Percentiles rank a stretch among this genome's conserved stretches.
phyloP scores from a whole-genome alignment of 495 filamentous ascomycete species.

The Bryoglossum gracile region DNA sequence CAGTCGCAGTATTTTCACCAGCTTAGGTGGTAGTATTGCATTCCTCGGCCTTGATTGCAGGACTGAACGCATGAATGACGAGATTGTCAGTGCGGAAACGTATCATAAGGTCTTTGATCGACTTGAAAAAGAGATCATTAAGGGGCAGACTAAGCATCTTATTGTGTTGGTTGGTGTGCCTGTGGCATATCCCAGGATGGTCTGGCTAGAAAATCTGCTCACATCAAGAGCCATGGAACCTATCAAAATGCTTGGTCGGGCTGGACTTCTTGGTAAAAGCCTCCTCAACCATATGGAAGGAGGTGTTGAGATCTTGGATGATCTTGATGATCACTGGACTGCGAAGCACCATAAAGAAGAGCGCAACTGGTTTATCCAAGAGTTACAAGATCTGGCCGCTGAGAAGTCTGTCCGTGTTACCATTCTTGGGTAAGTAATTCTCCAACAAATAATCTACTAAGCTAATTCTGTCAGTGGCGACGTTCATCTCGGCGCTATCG shows the following conservation, averaged over 20 bases:
- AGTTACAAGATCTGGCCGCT: conserved; percentile 82
- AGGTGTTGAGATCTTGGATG: conserved; percentile 88
- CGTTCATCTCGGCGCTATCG: conserved; percentile 86
- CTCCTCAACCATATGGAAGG: conserved; percentile 87
- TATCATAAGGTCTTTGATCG: conserved; percentile 82
- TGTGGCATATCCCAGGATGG: conserved; percentile 87
- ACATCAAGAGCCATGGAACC: conserved; percentile 80
- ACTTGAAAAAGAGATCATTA: conserved; percentile 68
- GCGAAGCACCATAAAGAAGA: conserved; percentile 89
- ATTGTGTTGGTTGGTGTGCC: conserved; percentile 81
- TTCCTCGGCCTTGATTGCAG: conserved; percentile 87
- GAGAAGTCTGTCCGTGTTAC: conserved; percentile 90
- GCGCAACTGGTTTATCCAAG: conserved; percentile 76
- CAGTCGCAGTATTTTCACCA: conserved; percentile 82
- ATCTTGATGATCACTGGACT: conserved; percentile 94
- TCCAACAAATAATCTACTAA: neutral
- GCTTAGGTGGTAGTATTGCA: conserved; percentile 65
- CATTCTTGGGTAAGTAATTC: conserved; percentile 56
- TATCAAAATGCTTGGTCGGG: conserved; percentile 78
- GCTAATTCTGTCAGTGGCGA: conserved; percentile 54
- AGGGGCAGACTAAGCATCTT: conserved; percentile 80
- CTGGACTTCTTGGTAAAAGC: conserved; percentile 65
- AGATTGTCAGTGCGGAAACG: conserved; percentile 72
- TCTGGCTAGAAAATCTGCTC: conserved; percentile 67
- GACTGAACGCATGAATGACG: conserved; percentile 77